These are phyloP conservation scores for Megacollybia platyphylla DNA, from an alignment of 1,284 basidiomycete species.

Conservation along the genomic window DNA sequence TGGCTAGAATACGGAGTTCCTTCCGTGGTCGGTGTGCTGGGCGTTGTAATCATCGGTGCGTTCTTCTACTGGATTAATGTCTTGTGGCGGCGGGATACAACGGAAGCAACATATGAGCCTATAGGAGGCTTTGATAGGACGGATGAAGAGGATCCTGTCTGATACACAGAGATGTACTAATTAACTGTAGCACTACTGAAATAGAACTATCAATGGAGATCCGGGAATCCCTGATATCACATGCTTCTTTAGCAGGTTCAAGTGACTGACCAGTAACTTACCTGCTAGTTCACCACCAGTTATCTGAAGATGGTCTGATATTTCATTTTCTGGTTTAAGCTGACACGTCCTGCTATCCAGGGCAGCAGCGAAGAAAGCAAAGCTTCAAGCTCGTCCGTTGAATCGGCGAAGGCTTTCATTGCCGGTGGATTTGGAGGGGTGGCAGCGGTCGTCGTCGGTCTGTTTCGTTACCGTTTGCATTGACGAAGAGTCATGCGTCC, in stretches of 20 bases:
- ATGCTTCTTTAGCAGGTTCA: no score
- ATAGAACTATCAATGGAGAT: no score
- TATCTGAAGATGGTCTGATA: no score
- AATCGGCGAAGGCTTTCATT: conserved; percentile 74
- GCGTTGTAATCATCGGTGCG: conserved; percentile 42
- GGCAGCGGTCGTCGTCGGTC: conserved; percentile 80
- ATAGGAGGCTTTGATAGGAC: conserved; percentile 63
- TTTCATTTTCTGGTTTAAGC: neutral
- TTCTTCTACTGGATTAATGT: conserved; percentile 63
- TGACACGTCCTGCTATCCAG: conserved; percentile 5
- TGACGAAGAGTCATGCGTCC: neutral
- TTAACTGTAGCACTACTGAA: no score
- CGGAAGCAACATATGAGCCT: conserved; percentile 77
- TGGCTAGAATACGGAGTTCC: conserved; percentile 62
- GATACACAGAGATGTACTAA: no score
- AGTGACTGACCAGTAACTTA: no score
- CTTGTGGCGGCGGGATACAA: conserved; percentile 60
- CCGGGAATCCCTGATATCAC: no score
- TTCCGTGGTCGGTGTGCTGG: conserved; percentile 38
- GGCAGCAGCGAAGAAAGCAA: conserved; percentile 9
- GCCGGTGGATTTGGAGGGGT: conserved; percentile 89
- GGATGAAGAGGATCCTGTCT: conserved; percentile 26
- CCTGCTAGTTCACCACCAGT: no score
- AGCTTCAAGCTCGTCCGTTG: conserved; percentile 26
- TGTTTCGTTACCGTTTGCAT: conserved; percentile 14